Conservation (phyloP, 352 stramenopile genomes). For the Thraustochytrium striatum region DNA sequence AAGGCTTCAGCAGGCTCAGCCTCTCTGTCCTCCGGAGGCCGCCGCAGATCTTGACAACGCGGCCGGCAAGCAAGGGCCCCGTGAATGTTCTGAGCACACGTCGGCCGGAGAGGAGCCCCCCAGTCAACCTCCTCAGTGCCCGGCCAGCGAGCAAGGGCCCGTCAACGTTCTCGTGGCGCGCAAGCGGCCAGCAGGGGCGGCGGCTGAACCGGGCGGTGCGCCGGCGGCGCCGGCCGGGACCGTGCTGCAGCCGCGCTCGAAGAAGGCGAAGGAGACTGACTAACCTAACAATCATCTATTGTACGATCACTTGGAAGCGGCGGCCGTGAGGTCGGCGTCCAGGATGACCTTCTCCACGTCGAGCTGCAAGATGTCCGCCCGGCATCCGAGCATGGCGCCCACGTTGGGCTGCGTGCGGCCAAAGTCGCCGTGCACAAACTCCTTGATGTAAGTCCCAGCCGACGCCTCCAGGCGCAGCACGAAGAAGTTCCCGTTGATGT, state of each 20-base stretch:
- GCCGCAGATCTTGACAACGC: background rate
- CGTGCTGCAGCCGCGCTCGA: too few relatives aligned
- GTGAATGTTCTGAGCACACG: too few relatives aligned
- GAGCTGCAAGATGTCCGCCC: slow-evolving; percentile 90
- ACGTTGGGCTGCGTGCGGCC: slow-evolving; percentile 93
- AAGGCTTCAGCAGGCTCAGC: background rate
- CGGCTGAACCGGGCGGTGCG: background rate
- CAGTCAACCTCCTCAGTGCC: background rate
- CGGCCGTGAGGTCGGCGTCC: too few relatives aligned
- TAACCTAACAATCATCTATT: too few relatives aligned
- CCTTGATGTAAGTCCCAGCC: slow-evolving; percentile 97
- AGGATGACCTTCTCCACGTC: slow-evolving; percentile 83
- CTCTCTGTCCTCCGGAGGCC: background rate
- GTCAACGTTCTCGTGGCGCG: background rate
- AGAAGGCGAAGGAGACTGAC: too few relatives aligned
- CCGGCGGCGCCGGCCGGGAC: too few relatives aligned
- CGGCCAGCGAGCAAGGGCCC: background rate
- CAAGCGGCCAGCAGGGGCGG: background rate
- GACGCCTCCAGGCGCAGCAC: slow-evolving; percentile 87
- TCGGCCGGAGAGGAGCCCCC: background rate
- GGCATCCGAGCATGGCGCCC: slow-evolving; percentile 70
- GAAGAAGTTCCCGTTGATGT: slow-evolving; percentile 95
- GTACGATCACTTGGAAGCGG: too few relatives aligned
- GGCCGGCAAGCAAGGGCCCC: background rate
- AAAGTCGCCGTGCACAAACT: slow-evolving; percentile 98